A percentile compares a stretch with the other conserved stretches of the same genome.
Conservation (phyloP, 305 asterid species). For the Solanum aculeatissimum region DNA sequence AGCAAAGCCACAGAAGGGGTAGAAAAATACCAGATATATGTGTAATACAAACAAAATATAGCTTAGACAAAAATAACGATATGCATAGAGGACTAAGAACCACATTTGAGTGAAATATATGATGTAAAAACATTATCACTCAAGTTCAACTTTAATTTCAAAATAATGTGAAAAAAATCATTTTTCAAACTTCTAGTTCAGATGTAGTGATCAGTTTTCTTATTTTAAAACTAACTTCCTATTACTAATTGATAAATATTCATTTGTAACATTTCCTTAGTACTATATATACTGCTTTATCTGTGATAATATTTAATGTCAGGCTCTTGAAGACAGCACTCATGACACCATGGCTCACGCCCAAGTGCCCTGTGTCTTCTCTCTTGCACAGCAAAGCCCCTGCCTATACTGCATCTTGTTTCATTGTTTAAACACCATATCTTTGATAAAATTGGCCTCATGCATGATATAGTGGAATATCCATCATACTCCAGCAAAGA, state of each 20-base stretch:
- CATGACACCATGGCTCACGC: neutral
- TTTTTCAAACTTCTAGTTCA: neutral
- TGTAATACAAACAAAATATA: neutral
- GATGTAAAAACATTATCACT: neutral
- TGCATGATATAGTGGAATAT: neutral
- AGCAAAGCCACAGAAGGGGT: neutral
- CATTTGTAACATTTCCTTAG: neutral
- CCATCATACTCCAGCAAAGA: neutral
- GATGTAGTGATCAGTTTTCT: neutral
- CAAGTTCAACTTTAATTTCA: neutral
- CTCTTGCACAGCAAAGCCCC: neutral
- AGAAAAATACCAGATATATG: neutral
- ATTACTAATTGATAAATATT: neutral
- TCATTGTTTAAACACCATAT: neutral
- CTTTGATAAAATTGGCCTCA: neutral
- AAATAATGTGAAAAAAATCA: neutral
- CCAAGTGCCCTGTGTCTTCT: neutral
- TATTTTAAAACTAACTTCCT: neutral
- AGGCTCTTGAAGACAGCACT: neutral
- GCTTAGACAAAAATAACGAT: neutral
- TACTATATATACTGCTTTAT: neutral
- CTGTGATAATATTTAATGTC: neutral
- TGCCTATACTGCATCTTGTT: neutral
- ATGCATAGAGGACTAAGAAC: neutral
- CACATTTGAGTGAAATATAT: neutral